A percentile compares a stretch with the other conserved stretches of the same genome.
Conservation (phyloP, 768 basidiomycete genomes). For the Polyporus arcularius region DNA sequence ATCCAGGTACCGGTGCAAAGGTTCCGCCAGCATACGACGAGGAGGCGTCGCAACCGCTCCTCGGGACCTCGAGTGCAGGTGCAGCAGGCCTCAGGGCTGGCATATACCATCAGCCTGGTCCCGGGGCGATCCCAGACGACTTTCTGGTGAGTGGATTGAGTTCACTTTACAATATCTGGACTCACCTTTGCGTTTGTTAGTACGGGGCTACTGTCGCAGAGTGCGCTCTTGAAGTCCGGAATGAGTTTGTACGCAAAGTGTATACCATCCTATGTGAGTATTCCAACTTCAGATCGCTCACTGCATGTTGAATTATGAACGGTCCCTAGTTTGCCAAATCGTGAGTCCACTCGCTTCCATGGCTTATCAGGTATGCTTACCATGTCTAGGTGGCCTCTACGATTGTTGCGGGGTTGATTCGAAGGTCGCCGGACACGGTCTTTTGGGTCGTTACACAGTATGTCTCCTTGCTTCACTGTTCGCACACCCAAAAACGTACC, state of each 20-base stretch:
- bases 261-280: constrained; percentile 85
- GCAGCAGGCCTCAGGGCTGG: constrained; percentile 34
- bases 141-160: constrained; percentile 67
- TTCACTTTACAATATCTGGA: background rate
- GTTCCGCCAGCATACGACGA: constrained; percentile 20
- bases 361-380: background rate
- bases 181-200: constrained; percentile 36
- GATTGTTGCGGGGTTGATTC: constrained; percentile 72
- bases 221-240: constrained; percentile 74
- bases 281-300: background rate
- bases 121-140: constrained; percentile 84
- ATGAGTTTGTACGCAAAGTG: constrained; percentile 89
- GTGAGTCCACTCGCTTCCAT: constrained; percentile 39
- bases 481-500: background rate
- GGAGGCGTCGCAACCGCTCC: constrained; percentile 48
- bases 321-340: constrained; percentile 65
- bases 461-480: constrained; percentile 24
- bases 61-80: constrained; percentile 41
- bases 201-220: constrained; percentile 83
- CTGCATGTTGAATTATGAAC: background rate
- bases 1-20: constrained; percentile 20
- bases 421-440: constrained; percentile 58
- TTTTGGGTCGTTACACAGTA: constrained; percentile 75
- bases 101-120: constrained; percentile 73
- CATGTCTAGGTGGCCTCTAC: constrained; percentile 64